phyloP scores from a whole-genome alignment of 352 stramenopile genomes.

The Elongisporangium anandrum region DNA sequence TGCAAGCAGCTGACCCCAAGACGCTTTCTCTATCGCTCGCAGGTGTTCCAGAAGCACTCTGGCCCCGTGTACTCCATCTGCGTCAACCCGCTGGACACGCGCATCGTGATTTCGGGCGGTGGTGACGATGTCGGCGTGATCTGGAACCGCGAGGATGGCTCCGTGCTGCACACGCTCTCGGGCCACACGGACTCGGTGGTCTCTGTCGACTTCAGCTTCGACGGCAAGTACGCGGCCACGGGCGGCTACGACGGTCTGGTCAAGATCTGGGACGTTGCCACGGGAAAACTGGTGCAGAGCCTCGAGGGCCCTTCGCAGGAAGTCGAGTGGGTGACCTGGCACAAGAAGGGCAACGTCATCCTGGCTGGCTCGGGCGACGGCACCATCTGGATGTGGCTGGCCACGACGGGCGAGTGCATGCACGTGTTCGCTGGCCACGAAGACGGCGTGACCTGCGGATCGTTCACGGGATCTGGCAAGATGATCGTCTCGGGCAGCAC shows the following conservation, averaged over 20 bases:
- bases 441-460: constrained; percentile 90
- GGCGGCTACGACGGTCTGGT: constrained; percentile 84
- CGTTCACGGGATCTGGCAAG: constrained; percentile 95
- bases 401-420: constrained; percentile 95
- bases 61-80: constrained; percentile 80
- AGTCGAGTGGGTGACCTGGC: constrained; percentile 89
- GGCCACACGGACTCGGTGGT: constrained; percentile 85
- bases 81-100: constrained; percentile 74
- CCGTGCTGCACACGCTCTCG: constrained; percentile 68
- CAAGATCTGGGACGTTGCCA: constrained; percentile 87
- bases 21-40: not conserved
- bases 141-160: constrained; percentile 82
- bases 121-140: constrained; percentile 83
- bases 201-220: constrained; percentile 82
- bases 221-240: constrained; percentile 84
- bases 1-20: no score
- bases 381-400: constrained; percentile 92
- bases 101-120: constrained; percentile 79
- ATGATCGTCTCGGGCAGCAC: constrained; percentile 92
- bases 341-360: constrained; percentile 89
- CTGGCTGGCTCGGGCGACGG: constrained; percentile 85
- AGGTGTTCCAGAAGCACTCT: constrained; percentile 79
- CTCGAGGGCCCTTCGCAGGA: constrained; percentile 88
- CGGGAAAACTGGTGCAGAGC: constrained; percentile 72
- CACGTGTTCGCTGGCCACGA: constrained; percentile 98